phyloP scores from a whole-genome alignment of 2,329 filamentous ascomycete genomes.

The Onygenales sp. region DNA sequence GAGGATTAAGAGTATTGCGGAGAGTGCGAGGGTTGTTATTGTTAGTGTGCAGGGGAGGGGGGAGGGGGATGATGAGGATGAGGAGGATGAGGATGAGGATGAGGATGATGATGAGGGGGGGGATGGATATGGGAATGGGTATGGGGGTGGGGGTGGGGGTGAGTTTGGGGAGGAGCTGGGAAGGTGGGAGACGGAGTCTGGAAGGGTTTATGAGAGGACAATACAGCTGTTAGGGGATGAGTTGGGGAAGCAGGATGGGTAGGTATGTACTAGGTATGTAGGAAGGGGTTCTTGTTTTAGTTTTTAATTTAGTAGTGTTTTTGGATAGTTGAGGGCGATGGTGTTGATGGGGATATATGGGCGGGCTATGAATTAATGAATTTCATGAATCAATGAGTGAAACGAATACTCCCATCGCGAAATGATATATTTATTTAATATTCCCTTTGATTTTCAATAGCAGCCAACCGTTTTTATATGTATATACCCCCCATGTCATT shows the following conservation, averaged over 20 bases:
- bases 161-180: conserved; percentile 24
- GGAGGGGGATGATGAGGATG: conserved; percentile 31
- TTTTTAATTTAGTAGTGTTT: too few relatives aligned
- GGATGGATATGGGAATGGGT: conserved; percentile 31
- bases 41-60: conserved; percentile 52
- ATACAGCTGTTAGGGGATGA: conserved; percentile 64
- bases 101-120: conserved; percentile 25
- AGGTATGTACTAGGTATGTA: background rate
- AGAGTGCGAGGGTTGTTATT: conserved; percentile 62
- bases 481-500: too few relatives aligned
- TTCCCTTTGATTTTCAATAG: too few relatives aligned
- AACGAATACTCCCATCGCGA: too few relatives aligned
- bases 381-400: too few relatives aligned
- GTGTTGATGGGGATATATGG: too few relatives aligned
- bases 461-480: too few relatives aligned
- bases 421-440: too few relatives aligned
- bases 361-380: too few relatives aligned
- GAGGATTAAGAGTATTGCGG: conserved; percentile 69
- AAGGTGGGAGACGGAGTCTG: conserved; percentile 57
- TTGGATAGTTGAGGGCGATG: too few relatives aligned
- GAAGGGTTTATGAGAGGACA: conserved; percentile 69
- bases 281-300: too few relatives aligned
- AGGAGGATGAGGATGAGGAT: conserved; percentile 19
- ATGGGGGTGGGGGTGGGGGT: conserved; percentile 10
- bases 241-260: conserved; percentile 36